phyloP scores from a whole-genome alignment of 768 basidiomycete genomes.

The Kwoniella sp. region DNA sequence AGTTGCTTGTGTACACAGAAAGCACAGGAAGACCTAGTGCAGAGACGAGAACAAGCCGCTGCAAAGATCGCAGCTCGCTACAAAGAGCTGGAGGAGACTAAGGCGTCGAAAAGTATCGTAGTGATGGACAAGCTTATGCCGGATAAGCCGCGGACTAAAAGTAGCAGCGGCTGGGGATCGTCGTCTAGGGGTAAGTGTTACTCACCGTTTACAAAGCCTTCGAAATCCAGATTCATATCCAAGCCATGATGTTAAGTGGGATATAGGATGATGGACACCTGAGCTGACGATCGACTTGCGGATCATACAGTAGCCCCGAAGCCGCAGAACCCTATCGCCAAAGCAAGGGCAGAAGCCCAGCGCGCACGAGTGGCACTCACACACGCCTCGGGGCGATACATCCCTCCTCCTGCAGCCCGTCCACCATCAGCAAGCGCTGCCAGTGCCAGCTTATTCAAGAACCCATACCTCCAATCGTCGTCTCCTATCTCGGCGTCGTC shows the following conservation, averaged over 20 bases:
- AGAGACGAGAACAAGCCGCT: conserved; percentile 32
- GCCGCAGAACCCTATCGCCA: conserved; percentile 27
- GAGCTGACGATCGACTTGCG: neutral
- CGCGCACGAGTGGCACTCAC: conserved; percentile 42
- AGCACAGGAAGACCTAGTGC: conserved; percentile 38
- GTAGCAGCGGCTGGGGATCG: conserved; percentile 12
- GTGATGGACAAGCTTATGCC: conserved; percentile 33
- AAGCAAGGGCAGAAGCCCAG: conserved; percentile 41
- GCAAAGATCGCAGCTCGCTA: conserved; percentile 37
- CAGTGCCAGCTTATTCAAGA: conserved; percentile 25
- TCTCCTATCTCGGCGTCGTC: neutral
- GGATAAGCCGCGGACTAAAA: conserved; percentile 20
- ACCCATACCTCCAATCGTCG: conserved; percentile 21
- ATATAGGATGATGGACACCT: too few species aligned
- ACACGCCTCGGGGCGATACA: conserved; percentile 41
- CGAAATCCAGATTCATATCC: neutral
- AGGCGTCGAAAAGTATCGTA: conserved; percentile 41
- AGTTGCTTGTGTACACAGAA: conserved; percentile 30
- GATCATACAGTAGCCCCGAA: neutral
- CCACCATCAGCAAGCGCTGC: conserved; percentile 2
- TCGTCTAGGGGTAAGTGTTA: neutral
- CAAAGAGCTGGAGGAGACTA: conserved; percentile 39
- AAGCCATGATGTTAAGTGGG: too few species aligned
- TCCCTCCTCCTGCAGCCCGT: conserved; percentile 29
- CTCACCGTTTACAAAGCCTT: neutral